Evolutionary conservation across 1,284 basidiomycete species (phyloP), one percentile per base, ranked within the genome.

Genomic region (Rhodotorula glutinis): DNA sequence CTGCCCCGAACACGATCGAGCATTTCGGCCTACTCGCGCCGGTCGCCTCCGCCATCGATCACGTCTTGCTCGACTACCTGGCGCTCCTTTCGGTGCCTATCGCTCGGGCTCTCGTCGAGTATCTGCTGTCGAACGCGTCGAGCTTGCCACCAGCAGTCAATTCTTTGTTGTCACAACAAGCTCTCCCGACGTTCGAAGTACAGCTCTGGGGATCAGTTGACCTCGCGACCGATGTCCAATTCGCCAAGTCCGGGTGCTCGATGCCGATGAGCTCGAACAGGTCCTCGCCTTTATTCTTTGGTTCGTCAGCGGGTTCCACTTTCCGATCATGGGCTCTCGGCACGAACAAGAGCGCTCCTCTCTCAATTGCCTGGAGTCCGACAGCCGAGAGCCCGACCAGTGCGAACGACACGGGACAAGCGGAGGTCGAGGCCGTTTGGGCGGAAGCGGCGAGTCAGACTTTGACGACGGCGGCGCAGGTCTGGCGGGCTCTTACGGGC

Each of bases 201-300:
- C 62, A 67, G 53, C 41, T 69, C 9, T 73, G 72, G 72, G 72
- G 72, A 10, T 63, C 65, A 2, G 13, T 73, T 3, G n/a, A 21
- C 23, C 61, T 21, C 16, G 52, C 29, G 23, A 5, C 14, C 17
- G 62, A 67, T 43, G 27, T 61, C 14, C 43, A 51, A 41, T 63
- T 30, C 16, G 60, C 40, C 19, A 30, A 44, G 19, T 29, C 33
- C 27, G 55, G 54, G 7, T 40, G 56, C 16, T 23, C 46, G 19
- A 19, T 23, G 1, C 51, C 54, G 4, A 3, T 4, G 5, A 23
- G 11, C 17, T 5, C 46, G 25, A 14, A 38, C 33, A 11, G 33
- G 33, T 38, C 33, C 33, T 38, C 46, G 55, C 14, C 10, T 4
- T 47, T 38, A 3, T 57, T 57, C 62, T 57, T 57, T 40, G 61